Evolutionary conservation across 306 rosid genomes (phyloP), one percentile per base, ranked within the genome.

Genomic region (cucumber (Cucumis sativus)): DNA sequence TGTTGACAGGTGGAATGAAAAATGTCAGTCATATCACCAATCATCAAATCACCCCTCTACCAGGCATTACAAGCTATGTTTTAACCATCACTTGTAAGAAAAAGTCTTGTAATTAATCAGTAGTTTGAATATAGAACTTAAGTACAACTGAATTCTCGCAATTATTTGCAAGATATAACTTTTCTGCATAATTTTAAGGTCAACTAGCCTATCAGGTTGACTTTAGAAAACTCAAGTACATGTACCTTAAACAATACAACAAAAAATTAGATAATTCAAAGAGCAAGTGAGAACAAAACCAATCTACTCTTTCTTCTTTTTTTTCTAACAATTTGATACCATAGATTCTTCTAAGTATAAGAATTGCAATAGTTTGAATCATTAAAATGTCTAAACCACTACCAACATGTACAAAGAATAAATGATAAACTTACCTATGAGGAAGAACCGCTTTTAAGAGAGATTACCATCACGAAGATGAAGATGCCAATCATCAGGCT

Each of bases 401-500:
- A 1, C 54, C 54, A 47, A 47, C 54, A 12, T 13, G 16, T 12
- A 47, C 54, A 3, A 47, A 47, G 54, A 52, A 52, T 52, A 52
- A 8, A 51, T 17, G 57, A 5, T 40, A 76, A 80, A 59, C 28
- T 78, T 41, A 92, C 97, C 96, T 90, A 86, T 88, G 88, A 80
- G 90, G 86, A 61, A 88, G 82, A 56, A 92, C 96, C 74, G 87
- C 93, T 85, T 90, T 71, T 70, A 92, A 93, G 77, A 10, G 23
- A 92, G 88, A 35, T 86, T 86, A 15, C 96, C 93, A 62, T 92
- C 96, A 60, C 93, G 96, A 81, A 92, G 97, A 80, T 92, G 97
- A 77, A 90, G 94, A 82, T 92, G 97, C 96, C 97, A 92, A 80
- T 92, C 96, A 85, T 92, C 97, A 66, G 97, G 97, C 70, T 88